A percentile compares a stretch with the other conserved stretches of the same genome.
phyloP scores from a whole-genome alignment of 371 early-diverging fungal genomes.

The Neoconidiobolus thromboides region DNA sequence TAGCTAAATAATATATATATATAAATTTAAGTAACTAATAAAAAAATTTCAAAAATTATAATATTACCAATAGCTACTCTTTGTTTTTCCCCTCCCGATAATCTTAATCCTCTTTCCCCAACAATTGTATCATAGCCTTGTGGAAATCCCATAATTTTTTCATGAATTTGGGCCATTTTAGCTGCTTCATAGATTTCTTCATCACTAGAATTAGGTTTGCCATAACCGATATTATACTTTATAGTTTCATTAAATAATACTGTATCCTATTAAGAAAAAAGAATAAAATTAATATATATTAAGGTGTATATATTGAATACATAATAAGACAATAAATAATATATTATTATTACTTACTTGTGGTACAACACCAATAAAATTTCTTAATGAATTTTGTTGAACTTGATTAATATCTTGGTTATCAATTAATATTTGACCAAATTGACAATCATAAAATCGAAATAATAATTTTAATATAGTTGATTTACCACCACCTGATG shows the following conservation, averaged over 20 bases:
- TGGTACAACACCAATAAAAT: constrained; percentile 69
- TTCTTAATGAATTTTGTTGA: constrained; percentile 38
- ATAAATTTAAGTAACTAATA: constrained; percentile 26
- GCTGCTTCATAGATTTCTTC: constrained; percentile 38
- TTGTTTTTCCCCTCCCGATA: constrained; percentile 91
- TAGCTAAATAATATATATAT: constrained; percentile 27
- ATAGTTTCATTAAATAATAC: constrained; percentile 62
- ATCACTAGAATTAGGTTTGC: constrained; percentile 26
- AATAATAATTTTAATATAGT: constrained; percentile 75
- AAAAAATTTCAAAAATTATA: constrained; percentile 10
- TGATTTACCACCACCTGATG: constrained; percentile 79
- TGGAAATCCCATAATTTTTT: constrained; percentile 25
- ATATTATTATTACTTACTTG: constrained; percentile 19
- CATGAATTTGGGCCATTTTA: constrained; percentile 28
- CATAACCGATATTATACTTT: constrained; percentile 56
- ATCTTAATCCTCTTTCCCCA: constrained; percentile 82
- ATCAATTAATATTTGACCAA: constrained; percentile 71
- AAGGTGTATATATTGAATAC: neutral
- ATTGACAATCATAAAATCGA: constrained; percentile 69
- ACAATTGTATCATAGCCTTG: constrained; percentile 76
- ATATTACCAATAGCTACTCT: constrained; percentile 66
- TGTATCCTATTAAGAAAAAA: constrained; percentile 21
- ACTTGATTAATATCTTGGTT: constrained; percentile 64
- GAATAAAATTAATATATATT: neutral
- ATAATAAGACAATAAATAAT: neutral